Evolutionary conservation across 495 filamentous ascomycete genomes (phyloP), one percentile per base, ranked within the genome.

Genomic region (Penicillium soppii): DNA sequence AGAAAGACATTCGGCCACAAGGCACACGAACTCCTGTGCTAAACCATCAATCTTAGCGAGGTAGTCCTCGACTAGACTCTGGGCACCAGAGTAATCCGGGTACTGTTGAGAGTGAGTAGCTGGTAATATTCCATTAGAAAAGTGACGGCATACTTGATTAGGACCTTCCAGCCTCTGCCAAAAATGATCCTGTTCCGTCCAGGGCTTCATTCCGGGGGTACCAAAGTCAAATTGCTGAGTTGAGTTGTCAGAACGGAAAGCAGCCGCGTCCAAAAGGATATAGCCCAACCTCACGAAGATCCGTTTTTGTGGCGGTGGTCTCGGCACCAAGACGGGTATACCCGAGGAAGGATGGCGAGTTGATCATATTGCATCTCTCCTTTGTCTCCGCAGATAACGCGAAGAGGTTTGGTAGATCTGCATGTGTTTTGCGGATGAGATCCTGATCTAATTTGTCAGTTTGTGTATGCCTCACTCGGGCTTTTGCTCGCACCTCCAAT

Each of bases 311-410:
- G 7, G 72, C 72, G 5, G 77, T 80, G 4, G 70, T 78, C 53
- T 80, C 77, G 1, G 71, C 71, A 1, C 77, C 77, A 6, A 80
- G 68, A 7, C 63, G 65, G 1, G 72, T 80, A 52, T 79, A 79
- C 3, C 76, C 76, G 13, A 79, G 67, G 43, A 78, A 80, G 3
- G 74, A 76, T 57, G 83, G 80, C 2, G 81, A 83, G 58, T 92
- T 89, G 62, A 92, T 91, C 90, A 96, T 95, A 62, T 94, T 88
- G 59, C 91, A 88, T 54, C 74, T 77, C 29, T 90, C 73, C 74
- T 92, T 92, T 68, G 89, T 84, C 45, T 89, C 85, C 26, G 70
- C 59, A 20, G 90, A 82, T 43, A 97, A 78, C 50, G 88, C 84
- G 64, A 97, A 97, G 56, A 97, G 92, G 7, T 70, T 74, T 25